phyloP scores from a whole-genome alignment of 371 early-diverging fungal species.

The Catenaria anguillulae region DNA sequence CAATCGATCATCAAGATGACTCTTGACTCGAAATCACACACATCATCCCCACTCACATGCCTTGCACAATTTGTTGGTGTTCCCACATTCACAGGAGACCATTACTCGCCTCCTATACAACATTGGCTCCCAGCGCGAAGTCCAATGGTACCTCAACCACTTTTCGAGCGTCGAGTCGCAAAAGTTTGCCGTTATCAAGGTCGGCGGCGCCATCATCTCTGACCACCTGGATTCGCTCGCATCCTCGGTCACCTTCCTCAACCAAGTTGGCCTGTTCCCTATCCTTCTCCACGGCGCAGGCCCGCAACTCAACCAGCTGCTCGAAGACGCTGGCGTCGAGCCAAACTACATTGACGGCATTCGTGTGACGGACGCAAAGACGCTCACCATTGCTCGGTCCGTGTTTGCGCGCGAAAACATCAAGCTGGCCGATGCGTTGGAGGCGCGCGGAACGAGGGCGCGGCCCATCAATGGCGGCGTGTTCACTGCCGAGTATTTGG shows the following conservation, averaged over 20 bases:
- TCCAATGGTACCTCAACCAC: constrained; percentile 89
- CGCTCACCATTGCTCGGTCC: constrained; percentile 73
- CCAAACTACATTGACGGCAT: constrained; percentile 91
- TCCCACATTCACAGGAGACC: too few relatives aligned
- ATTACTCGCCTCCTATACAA: constrained; percentile 92
- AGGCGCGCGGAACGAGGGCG: constrained; percentile 81
- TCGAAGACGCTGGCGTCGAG: constrained; percentile 73
- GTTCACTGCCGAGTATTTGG: constrained; percentile 84
- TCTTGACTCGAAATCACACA: too few relatives aligned
- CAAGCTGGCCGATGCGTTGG: constrained; percentile 88
- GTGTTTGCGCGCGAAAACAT: constrained; percentile 82
- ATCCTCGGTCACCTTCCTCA: constrained; percentile 82
- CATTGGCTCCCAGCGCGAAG: constrained; percentile 93
- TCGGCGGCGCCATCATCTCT: constrained; percentile 90
- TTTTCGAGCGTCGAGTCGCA: constrained; percentile 93
- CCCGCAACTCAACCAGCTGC: constrained; percentile 77
- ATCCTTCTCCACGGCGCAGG: constrained; percentile 96
- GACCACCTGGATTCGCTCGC: constrained; percentile 89
- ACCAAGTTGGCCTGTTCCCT: constrained; percentile 91
- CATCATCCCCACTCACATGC: too few relatives aligned
- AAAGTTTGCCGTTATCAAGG: constrained; percentile 91
- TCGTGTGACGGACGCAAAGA: constrained; percentile 81
- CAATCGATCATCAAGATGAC: not conserved
- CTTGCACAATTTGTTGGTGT: too few relatives aligned
- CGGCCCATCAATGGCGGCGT: constrained; percentile 87